phyloP scores from a whole-genome alignment of 495 filamentous ascomycete genomes.

The Hypoxylon perforatum region DNA sequence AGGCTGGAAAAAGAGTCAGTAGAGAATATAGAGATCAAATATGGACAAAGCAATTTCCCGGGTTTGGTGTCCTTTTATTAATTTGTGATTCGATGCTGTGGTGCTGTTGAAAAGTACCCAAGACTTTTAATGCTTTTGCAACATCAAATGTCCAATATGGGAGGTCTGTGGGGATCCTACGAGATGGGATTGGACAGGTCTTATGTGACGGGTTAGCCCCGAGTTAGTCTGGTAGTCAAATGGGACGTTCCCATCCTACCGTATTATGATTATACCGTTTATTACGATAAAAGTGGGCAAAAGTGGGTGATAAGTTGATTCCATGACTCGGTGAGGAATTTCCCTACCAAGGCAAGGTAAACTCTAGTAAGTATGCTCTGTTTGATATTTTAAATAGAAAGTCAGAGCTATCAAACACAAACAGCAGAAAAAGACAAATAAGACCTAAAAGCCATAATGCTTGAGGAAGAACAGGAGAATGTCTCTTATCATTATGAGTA shows the following conservation, averaged over 20 bases:
- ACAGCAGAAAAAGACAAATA: too few relatives aligned
- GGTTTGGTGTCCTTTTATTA: background rate
- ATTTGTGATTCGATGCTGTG: conserved; percentile 18
- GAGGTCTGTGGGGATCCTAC: background rate
- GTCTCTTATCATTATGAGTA: too few relatives aligned
- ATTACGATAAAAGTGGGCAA: background rate
- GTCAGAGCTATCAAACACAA: too few relatives aligned
- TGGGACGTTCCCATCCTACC: background rate
- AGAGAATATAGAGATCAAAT: conserved; percentile 6
- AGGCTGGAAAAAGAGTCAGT: conserved; percentile 31
- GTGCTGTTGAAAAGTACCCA: background rate
- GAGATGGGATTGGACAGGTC: background rate
- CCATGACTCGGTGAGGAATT: conserved; percentile 24
- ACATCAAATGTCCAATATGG: too few relatives aligned
- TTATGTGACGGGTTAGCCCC: too few relatives aligned
- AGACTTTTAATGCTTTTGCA: background rate
- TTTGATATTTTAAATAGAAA: too few relatives aligned
- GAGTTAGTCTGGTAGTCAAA: too few relatives aligned
- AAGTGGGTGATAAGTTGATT: background rate
- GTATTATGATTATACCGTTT: conserved; percentile 2
- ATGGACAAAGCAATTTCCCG: conserved; percentile 5
- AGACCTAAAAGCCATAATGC: too few relatives aligned
- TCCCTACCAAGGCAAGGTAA: conserved; percentile 14
- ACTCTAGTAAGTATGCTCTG: background rate
- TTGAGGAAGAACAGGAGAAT: too few relatives aligned